phyloP scores from a whole-genome alignment of 2,329 filamentous ascomycete genomes.

The Colletotrichum sp. region DNA sequence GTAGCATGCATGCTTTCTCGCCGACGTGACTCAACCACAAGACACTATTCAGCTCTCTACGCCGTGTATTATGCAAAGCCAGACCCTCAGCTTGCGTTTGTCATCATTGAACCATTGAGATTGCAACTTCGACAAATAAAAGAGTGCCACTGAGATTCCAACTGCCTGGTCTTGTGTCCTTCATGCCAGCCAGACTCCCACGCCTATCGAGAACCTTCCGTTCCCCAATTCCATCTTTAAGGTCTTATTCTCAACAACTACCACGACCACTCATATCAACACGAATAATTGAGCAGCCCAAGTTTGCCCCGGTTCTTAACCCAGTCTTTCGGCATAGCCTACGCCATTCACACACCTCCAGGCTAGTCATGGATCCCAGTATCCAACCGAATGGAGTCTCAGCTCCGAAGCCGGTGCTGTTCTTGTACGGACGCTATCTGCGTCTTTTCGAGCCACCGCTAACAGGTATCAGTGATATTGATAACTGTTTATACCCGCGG shows the following conservation, averaged over 20 bases:
- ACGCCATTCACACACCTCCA: not conserved
- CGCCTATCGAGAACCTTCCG: constrained; percentile 12
- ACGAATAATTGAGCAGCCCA: not conserved
- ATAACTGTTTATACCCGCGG: constrained; percentile 95
- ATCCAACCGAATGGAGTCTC: constrained; percentile 37
- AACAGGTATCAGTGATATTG: constrained; percentile 77
- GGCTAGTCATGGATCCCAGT: not conserved
- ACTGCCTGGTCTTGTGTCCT: not conserved
- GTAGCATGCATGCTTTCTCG: not conserved
- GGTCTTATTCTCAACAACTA: not conserved
- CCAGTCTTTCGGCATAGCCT: not conserved
- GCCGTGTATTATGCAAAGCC: not conserved
- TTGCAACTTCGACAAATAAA: not conserved
- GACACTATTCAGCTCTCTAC: not conserved
- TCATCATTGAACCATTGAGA: not conserved
- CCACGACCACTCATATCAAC: not conserved
- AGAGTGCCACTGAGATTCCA: not conserved
- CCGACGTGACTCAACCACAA: constrained; percentile 16
- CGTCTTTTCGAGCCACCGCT: too few relatives aligned
- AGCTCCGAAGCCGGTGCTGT: constrained; percentile 43
- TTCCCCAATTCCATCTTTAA: not conserved
- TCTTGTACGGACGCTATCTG: constrained; percentile 40
- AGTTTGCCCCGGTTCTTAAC: not conserved
- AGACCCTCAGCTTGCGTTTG: not conserved
- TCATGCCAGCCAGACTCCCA: constrained; percentile 19